Conservation (phyloP, 1,284 basidiomycete genomes). For the Melampsora americana region DNA sequence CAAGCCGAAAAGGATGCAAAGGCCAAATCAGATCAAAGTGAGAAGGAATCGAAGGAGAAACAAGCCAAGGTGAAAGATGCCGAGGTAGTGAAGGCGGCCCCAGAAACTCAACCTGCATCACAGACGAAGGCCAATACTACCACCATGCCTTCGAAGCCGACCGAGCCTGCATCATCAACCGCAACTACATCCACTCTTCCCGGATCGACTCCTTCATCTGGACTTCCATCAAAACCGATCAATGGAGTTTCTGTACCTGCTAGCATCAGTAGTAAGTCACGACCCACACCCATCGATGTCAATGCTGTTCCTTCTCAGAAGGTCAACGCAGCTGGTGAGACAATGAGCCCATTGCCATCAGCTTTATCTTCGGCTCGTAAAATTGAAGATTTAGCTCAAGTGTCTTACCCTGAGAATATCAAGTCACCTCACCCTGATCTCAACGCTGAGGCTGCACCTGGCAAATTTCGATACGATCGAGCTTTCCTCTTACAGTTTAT, state of each 20-base stretch:
- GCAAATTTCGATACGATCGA: conserved; percentile 95
- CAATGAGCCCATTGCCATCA: conserved; percentile 34
- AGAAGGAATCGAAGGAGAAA: conserved; percentile 53
- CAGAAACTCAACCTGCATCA: conserved; percentile 46
- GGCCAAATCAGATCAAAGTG: conserved; percentile 6
- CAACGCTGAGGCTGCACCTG: conserved; percentile 73
- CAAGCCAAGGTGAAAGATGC: conserved; percentile 8
- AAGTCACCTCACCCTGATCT: conserved; percentile 79
- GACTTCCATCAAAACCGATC: conserved; percentile 46
- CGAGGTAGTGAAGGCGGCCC: neutral
- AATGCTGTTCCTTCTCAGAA: conserved; percentile 27
- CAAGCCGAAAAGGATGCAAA: conserved; percentile 19
- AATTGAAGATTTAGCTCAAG: conserved; percentile 75
- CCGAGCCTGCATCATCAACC: conserved; percentile 3
- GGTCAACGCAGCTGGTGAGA: neutral
- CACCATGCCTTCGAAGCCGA: neutral
- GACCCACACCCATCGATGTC: conserved; percentile 39
- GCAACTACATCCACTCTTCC: conserved; percentile 29
- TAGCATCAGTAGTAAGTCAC: conserved; percentile 47
- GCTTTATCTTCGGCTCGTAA: conserved; percentile 60
- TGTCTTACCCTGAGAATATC: conserved; percentile 80
- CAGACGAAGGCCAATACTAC: conserved; percentile 23
- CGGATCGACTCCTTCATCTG: neutral
- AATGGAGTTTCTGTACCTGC: conserved; percentile 20
- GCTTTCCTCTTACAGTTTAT: conserved; percentile 98